These are phyloP conservation scores for Multifurca ochricompacta DNA, from an alignment of 768 basidiomycete species.

Conservation along the genomic window DNA sequence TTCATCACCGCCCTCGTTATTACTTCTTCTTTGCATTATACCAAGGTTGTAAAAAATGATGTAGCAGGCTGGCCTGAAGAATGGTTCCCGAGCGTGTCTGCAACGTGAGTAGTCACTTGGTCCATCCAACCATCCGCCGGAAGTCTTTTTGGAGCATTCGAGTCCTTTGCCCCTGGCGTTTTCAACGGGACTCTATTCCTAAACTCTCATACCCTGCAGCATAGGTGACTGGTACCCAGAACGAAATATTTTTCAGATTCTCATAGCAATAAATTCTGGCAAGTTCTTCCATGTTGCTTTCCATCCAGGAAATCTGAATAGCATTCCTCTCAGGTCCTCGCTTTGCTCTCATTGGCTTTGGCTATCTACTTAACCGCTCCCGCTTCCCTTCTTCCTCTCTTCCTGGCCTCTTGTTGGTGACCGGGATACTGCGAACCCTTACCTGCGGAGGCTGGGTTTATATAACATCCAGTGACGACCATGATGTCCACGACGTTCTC, in stretches of 20 bases:
- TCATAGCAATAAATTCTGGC: slow-evolving; percentile 82
- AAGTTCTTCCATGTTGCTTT: slow-evolving; percentile 15
- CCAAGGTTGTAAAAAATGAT: slow-evolving; percentile 78
- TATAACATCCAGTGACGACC: slow-evolving; percentile 78
- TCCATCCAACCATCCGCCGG: neutral
- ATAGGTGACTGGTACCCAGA: slow-evolving; percentile 92
- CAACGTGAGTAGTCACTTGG: slow-evolving; percentile 46
- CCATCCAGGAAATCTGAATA: neutral
- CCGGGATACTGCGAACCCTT: slow-evolving; percentile 66
- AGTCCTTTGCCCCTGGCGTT: neutral
- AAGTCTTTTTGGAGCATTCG: too few species aligned
- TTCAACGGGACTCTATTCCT: neutral
- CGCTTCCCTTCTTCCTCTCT: slow-evolving; percentile 35
- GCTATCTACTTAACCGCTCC: slow-evolving; percentile 50
- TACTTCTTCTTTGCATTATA: slow-evolving; percentile 66
- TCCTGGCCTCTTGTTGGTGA: slow-evolving; percentile 41
- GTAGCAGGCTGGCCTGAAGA: slow-evolving; percentile 79
- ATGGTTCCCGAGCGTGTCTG: slow-evolving; percentile 88
- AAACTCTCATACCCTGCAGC: slow-evolving; percentile 30
- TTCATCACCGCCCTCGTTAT: slow-evolving; percentile 58
- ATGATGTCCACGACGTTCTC: slow-evolving; percentile 75
- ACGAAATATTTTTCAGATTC: slow-evolving; percentile 74
- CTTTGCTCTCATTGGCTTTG: slow-evolving; percentile 54
- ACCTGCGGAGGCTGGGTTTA: slow-evolving; percentile 91
- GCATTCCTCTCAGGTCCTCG: slow-evolving; percentile 43